Base-by-base conservation (phyloP, 768 basidiomycete genomes). In the Suillus occidentalis region DNA sequence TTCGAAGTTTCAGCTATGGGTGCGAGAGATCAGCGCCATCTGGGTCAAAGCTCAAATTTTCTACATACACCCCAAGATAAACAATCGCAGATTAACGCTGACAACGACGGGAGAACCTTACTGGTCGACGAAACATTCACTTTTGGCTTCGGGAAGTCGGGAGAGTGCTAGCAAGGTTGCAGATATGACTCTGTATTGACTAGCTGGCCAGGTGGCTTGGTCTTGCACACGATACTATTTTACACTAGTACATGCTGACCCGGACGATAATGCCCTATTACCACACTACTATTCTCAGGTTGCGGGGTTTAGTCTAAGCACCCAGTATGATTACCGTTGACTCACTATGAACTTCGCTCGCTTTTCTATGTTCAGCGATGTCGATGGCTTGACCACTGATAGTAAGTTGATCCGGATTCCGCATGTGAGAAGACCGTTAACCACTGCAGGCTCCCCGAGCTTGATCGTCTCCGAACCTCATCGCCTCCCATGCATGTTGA, bases 41-140 rank as follows among this genome's bases (percentile, higher is more conserved):
- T 63, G 62, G 62, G 62, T 60, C 8, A 60, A 31, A 42, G 62
- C 62, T n/a, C 52, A 60, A 10, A 58, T 58, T 39, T 58, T 58
- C 57, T 37, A 58, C 37, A 40, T 58, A 39, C 57, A 58, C 25
- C 57, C 57, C 22, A 58, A 58, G 12, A 25, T 58, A 39, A 5
- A 18, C 16, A 37, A 58, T 25, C 57, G 57, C 57, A 58, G 57
- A 40, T 40, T 58, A 18, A 58, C 22, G 10, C 37, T 58, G 16
- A 9, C 22, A 25, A 18, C 2, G 37, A 58, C 37, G 6, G 57
- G 57, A 6, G 57, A 58, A 18, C 57, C 57, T 6, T 58, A 40
- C 22, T 58, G 57, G 57, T 18, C 57, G 14, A 58, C 57, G 57
- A 58, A 37, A 40, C 16, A 16, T 18, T 58, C 57, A 16, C 57